Percentiles rank a stretch among this genome's conserved stretches.
Conservation (phyloP, 129 eudicot genomes). For the Chrysanthemum makinoi region DNA sequence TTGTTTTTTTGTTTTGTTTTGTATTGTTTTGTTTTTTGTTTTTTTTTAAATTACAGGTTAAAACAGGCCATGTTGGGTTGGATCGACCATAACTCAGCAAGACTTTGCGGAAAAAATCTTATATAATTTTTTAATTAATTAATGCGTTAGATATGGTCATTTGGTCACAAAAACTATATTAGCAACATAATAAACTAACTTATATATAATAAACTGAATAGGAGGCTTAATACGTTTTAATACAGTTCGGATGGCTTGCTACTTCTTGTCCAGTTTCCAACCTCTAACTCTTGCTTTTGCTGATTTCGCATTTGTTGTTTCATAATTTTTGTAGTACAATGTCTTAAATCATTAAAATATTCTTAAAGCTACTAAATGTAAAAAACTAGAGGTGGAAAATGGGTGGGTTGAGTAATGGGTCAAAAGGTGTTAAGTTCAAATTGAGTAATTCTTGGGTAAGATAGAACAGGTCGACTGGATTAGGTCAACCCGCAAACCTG, state of each 20-base stretch:
- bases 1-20: no score
- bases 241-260: conserved; percentile 11
- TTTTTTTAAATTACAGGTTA: no score
- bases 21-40: no score
- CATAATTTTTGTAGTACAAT: background rate
- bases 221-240: no score
- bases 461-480: background rate
- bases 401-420: background rate
- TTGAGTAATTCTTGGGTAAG: background rate
- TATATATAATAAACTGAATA: no score
- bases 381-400: background rate
- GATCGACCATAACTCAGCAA: no score
- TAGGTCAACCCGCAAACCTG: background rate
- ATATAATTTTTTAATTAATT: no score
- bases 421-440: background rate
- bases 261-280: conserved; percentile 36
- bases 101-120: no score
- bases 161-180: no score
- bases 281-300: conserved; percentile 15
- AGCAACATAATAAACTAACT: no score
- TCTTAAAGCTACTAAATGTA: background rate
- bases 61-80: no score
- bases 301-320: background rate
- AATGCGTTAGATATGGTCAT: no score
- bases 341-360: background rate